phyloP scores from a whole-genome alignment of 768 basidiomycete genomes.

The Tulasnella sp. region DNA sequence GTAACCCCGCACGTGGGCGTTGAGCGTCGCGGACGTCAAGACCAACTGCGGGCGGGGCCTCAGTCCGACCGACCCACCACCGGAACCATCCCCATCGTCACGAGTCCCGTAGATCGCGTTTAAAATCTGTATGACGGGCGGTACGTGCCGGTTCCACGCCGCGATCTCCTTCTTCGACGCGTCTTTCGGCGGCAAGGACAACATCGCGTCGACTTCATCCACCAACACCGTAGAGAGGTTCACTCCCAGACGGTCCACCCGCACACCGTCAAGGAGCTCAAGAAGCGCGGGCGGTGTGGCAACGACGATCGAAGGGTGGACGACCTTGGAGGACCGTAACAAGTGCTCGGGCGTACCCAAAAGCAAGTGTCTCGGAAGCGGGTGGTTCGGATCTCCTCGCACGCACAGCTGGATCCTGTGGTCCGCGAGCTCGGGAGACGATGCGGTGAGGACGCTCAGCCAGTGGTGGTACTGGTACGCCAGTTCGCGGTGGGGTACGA shows the following conservation, averaged over 20 bases:
- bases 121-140: background rate
- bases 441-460: background rate
- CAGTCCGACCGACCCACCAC: background rate
- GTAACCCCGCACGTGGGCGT: background rate
- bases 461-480: slow-evolving; percentile 10
- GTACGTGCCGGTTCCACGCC: background rate
- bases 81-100: background rate
- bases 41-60: background rate
- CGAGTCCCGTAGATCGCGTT: background rate
- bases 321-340: background rate
- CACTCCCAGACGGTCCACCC: background rate
- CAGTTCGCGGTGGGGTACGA: slow-evolving; percentile 4
- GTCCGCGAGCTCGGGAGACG: background rate
- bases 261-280: background rate
- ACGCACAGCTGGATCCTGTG: background rate
- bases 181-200: background rate
- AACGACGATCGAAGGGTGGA: background rate
- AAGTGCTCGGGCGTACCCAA: background rate
- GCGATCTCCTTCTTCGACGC: background rate
- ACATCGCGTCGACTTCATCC: slow-evolving; percentile 2
- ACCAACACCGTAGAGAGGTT: background rate
- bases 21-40: slow-evolving; percentile 1
- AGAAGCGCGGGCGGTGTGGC: background rate
- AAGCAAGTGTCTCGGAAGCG: background rate
- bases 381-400: background rate